Evolutionary conservation across 257 asterid genomes (phyloP), one percentile per base, ranked within the genome.

Genomic region (Verbascum thapsus): DNA sequence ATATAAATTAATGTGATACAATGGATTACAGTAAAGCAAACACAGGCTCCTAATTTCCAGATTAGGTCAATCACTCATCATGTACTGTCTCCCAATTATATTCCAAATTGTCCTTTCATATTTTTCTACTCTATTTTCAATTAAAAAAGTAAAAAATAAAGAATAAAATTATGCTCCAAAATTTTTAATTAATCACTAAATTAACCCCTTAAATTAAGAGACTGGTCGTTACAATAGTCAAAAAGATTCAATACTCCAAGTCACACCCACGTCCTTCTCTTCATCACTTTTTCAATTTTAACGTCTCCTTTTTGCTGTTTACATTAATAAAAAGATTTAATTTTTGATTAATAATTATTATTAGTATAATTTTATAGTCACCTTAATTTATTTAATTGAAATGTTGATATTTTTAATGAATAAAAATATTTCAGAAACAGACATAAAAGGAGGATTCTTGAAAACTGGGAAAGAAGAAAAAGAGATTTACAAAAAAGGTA

Each of bases 251-350:
- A 70, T 1, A 47, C 54, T 74, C 83, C 86, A 68, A 72, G 57
- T 72, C 86, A 77, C 63, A 37, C 69, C 70, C 78, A 70, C 81
- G 74, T 60, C 70, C 68, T 76, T 62, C 45, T 8, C 8, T 20
- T 38, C 54, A 16, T 23, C 43, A 4, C 49, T 11, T 38, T 61
- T 64, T 16, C 11, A 41, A 37, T 37, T 47, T 67, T 63, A 68
- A 70, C 77, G 74, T 76, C 20, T 10, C 58, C 58, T 41, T 44
- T 66, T 49, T 19, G 47, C 22, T 48, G 58, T 44, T 52, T 32
- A 10, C 35, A 32, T 26, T 19, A 13, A 51, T 43, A 30, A 26
- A 58, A 63, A 6, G 62, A 13, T 12, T 30, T 26, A 51, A 61
- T n/a, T 54, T 32, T 62, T 62, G 63, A 32, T 45, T 22, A n/a